These are phyloP conservation scores for Geotrichum europaeum DNA, from an alignment of 1,139 yeast species.

Conservation along the genomic window DNA sequence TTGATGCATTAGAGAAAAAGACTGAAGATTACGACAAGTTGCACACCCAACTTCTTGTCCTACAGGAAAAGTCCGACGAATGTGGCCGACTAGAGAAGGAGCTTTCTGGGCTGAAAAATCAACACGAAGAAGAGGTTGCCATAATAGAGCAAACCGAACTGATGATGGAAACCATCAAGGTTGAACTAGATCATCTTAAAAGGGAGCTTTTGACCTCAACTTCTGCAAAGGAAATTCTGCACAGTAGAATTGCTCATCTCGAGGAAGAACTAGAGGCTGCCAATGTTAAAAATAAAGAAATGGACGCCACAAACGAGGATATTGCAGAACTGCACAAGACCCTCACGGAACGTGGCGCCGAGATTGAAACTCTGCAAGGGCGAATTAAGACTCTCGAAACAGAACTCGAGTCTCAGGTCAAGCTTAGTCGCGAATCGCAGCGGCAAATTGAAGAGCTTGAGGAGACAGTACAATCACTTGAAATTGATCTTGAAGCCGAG, in stretches of 20 bases:
- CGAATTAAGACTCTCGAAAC: not conserved
- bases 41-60: not conserved
- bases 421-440: not conserved
- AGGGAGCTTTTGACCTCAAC: not conserved
- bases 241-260: not conserved
- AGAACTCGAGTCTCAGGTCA: not conserved
- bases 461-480: slow-evolving; percentile 3
- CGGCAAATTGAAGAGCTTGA: not conserved
- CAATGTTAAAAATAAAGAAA: not conserved
- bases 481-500: slow-evolving; percentile 10
- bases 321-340: not conserved
- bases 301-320: not conserved
- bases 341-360: not conserved
- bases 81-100: not conserved
- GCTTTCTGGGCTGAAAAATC: not conserved
- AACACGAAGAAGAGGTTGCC: not conserved
- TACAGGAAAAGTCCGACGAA: not conserved
- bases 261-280: not conserved
- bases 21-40: not conserved
- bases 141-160: not conserved
- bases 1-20: not conserved
- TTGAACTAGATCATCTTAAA: not conserved
- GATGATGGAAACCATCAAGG: not conserved
- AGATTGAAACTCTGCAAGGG: not conserved
- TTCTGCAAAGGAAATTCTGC: not conserved